Conservation (phyloP, 2,329 filamentous ascomycete species). For the Fusarium keratoplasticum region DNA sequence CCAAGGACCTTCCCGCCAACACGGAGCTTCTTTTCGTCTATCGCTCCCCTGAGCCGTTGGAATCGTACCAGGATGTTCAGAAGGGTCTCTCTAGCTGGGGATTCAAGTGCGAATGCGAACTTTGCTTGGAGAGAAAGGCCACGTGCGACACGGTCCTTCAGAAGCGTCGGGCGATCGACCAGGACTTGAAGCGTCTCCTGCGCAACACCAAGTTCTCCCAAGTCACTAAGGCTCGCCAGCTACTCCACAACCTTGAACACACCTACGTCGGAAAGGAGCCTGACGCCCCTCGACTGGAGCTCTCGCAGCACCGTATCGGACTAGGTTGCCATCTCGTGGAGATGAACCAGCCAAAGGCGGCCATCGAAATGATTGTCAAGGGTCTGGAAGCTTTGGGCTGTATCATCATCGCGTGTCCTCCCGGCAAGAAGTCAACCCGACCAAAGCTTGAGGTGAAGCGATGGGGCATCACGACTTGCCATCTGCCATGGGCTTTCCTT, state of each 20-base stretch:
- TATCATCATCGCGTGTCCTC: not conserved
- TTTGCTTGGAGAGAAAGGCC: slow-evolving; percentile 49
- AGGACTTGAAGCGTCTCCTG: slow-evolving; percentile 23
- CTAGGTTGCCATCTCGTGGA: not conserved
- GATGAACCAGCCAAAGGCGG: not conserved
- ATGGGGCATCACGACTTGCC: not conserved
- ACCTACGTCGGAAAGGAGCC: slow-evolving; percentile 30
- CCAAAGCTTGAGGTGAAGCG: slow-evolving; percentile 5
- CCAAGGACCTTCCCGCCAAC: slow-evolving; percentile 53
- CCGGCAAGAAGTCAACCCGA: not conserved
- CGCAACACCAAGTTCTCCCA: not conserved
- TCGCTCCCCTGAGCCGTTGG: slow-evolving; percentile 39
- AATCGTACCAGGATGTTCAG: slow-evolving; percentile 42
- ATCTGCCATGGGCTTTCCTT: not conserved
- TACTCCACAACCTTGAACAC: slow-evolving; percentile 37
- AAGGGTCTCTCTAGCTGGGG: slow-evolving; percentile 51
- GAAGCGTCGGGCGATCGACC: slow-evolving; percentile 25
- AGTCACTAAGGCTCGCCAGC: slow-evolving; percentile 1
- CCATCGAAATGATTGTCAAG: not conserved
- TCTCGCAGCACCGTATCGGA: not conserved
- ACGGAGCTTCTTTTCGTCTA: slow-evolving; percentile 62
- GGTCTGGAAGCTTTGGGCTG: slow-evolving; percentile 10
- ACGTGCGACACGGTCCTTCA: slow-evolving; percentile 25
- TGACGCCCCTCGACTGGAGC: not conserved
- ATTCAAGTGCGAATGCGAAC: slow-evolving; percentile 55